These are phyloP conservation scores for Microcyclosporella mali DNA, from an alignment of 2,329 filamentous ascomycete genomes.

Conservation along the genomic window DNA sequence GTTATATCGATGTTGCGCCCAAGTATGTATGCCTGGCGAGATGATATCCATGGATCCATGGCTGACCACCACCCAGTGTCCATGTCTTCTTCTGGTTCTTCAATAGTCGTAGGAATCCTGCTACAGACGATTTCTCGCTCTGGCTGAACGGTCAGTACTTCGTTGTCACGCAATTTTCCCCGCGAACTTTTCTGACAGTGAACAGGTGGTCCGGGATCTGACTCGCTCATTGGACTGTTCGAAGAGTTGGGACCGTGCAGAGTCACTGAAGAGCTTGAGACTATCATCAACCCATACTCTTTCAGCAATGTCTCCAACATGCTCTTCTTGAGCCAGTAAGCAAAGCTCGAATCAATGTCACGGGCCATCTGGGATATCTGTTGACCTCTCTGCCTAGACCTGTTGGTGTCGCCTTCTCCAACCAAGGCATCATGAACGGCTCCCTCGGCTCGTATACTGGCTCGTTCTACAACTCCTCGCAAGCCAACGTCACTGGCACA, in stretches of 20 bases:
- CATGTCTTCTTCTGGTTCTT: conserved; percentile 63
- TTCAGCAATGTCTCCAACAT: conserved; percentile 55
- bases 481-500: conserved; percentile 36
- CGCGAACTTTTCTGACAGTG: no score
- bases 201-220: conserved; percentile 48
- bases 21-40: conserved; percentile 21
- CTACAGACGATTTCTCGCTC: conserved; percentile 52
- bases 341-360: no score
- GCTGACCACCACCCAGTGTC: conserved; percentile 13
- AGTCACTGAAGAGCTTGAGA: conserved; percentile 36
- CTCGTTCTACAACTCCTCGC: conserved; percentile 40
- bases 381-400: no score
- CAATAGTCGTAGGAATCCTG: conserved; percentile 49
- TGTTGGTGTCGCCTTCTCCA: conserved; percentile 54
- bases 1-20: conserved; percentile 27
- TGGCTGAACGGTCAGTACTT: conserved; percentile 49
- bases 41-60: background rate
- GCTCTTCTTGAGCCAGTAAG: conserved; percentile 55
- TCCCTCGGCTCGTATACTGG: conserved; percentile 33
- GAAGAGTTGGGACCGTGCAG: conserved; percentile 41
- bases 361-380: no score
- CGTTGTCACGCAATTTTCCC: no score
- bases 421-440: conserved; percentile 32
- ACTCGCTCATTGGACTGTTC: conserved; percentile 54
- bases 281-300: conserved; percentile 47